Evolutionary conservation across 2,329 filamentous ascomycete species (phyloP).

Genomic region (Allantophomopsis lycopodina): DNA sequence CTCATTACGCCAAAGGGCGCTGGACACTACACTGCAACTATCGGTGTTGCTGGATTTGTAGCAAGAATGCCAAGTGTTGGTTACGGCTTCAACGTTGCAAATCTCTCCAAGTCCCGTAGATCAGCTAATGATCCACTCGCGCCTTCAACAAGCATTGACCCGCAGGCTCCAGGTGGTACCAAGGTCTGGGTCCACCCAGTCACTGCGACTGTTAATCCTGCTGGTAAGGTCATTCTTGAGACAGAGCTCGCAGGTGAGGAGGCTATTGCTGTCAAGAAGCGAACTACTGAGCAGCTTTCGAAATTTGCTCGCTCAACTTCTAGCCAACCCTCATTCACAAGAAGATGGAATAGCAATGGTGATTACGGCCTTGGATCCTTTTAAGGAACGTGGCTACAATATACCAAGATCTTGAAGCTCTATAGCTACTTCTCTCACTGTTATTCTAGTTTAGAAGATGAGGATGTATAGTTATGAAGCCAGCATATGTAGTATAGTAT

Average conservation of each 20-base stretch:
- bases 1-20: constrained; percentile 33
- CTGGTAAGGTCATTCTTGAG: constrained; percentile 12
- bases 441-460: too few species aligned
- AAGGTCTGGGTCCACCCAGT: constrained; percentile 15
- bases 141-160: constrained; percentile 16
- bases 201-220: constrained; percentile 14
- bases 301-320: too few species aligned
- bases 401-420: too few species aligned
- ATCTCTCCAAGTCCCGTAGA: neutral
- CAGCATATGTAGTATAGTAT: too few species aligned
- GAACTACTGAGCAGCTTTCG: constrained; percentile 8
- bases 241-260: constrained; percentile 9
- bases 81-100: constrained; percentile 4
- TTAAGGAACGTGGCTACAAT: too few species aligned
- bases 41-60: constrained; percentile 19
- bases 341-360: too few species aligned
- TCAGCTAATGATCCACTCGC: constrained; percentile 6
- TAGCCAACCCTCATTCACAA: too few species aligned
- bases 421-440: too few species aligned
- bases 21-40: constrained; percentile 6
- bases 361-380: too few species aligned
- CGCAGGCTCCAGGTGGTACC: constrained; percentile 14
- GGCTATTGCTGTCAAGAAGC: constrained; percentile 13
- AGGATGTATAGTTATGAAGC: too few species aligned
- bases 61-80: constrained; percentile 7